Percentiles rank a stretch among this genome's conserved stretches.
Evolutionary conservation across 106 monocot genomes (phyloP).

Genomic region (Dioscorea zingiberensis): DNA sequence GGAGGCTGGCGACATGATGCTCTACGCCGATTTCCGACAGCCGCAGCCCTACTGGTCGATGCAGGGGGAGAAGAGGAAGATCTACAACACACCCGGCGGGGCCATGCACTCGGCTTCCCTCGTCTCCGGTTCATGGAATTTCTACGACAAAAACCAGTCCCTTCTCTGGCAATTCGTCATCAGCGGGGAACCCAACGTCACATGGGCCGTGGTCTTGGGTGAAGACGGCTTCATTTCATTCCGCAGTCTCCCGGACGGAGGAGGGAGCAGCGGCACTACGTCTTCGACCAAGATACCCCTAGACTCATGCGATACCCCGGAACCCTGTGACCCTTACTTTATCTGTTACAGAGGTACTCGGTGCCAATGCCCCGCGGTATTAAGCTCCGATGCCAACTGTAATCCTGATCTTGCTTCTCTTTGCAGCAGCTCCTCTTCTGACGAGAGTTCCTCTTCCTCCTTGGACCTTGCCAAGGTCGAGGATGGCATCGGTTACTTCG

Average conservation of each 20-base stretch:
- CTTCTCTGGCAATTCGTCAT: constrained; percentile 33
- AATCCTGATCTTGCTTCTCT: constrained; percentile 22
- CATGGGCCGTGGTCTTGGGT: constrained; percentile 30
- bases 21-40: constrained; percentile 23
- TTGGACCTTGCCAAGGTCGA: constrained; percentile 36
- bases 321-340: constrained; percentile 40
- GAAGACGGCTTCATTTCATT: constrained; percentile 42
- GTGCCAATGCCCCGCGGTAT: constrained; percentile 51
- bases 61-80: constrained; percentile 32
- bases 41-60: constrained; percentile 78
- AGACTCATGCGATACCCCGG: constrained; percentile 38
- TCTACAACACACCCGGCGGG: constrained; percentile 20
- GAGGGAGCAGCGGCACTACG: neutral
- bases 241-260: constrained; percentile 16
- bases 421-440: too few relatives aligned
- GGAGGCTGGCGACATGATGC: constrained; percentile 36
- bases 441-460: neutral
- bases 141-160: constrained; percentile 32
- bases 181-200: constrained; percentile 4
- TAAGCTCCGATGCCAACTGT: constrained; percentile 25
- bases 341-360: constrained; percentile 29
- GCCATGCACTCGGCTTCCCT: constrained; percentile 34
- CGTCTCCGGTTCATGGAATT: constrained; percentile 43
- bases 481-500: constrained; percentile 63
- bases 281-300: constrained; percentile 22